These are phyloP conservation scores for Monosporozyma siamensis DNA, from an alignment of 805 yeast species.

Conservation along the genomic window DNA sequence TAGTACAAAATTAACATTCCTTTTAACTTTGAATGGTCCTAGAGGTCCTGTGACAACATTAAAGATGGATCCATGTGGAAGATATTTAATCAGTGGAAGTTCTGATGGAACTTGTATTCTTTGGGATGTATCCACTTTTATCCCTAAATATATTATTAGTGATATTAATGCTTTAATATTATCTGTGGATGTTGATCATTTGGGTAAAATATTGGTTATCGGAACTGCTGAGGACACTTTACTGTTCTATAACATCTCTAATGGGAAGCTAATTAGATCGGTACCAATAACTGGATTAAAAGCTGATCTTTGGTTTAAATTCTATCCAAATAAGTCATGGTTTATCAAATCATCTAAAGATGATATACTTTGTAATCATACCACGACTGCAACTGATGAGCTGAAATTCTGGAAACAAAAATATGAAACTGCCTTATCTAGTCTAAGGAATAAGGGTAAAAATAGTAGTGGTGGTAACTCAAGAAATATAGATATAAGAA, in stretches of 20 bases:
- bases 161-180: slow-evolving; percentile 14
- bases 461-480: neutral
- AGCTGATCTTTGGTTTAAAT: slow-evolving; percentile 15
- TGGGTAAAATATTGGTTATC: slow-evolving; percentile 19
- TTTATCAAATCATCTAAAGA: slow-evolving; percentile 15
- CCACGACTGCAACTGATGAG: slow-evolving; percentile 5
- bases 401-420: slow-evolving; percentile 12
- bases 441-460: neutral
- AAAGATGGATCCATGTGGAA: slow-evolving; percentile 44
- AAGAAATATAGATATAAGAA: neutral
- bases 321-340: slow-evolving; percentile 21
- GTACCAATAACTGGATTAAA: slow-evolving; percentile 3
- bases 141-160: slow-evolving; percentile 11
- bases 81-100: slow-evolving; percentile 43
- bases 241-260: slow-evolving; percentile 13
- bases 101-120: slow-evolving; percentile 21
- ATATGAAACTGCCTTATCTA: neutral
- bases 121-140: slow-evolving; percentile 18
- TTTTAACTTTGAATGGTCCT: slow-evolving; percentile 35
- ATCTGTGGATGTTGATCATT: slow-evolving; percentile 17
- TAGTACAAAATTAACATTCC: slow-evolving; percentile 2
- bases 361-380: slow-evolving; percentile 13
- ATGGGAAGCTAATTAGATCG: slow-evolving; percentile 7
- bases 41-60: slow-evolving; percentile 41
- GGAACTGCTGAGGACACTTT: slow-evolving; percentile 13